These are phyloP conservation scores for Cladosporium phlei DNA, from an alignment of 2,329 filamentous ascomycete species.

Conservation along the genomic window DNA sequence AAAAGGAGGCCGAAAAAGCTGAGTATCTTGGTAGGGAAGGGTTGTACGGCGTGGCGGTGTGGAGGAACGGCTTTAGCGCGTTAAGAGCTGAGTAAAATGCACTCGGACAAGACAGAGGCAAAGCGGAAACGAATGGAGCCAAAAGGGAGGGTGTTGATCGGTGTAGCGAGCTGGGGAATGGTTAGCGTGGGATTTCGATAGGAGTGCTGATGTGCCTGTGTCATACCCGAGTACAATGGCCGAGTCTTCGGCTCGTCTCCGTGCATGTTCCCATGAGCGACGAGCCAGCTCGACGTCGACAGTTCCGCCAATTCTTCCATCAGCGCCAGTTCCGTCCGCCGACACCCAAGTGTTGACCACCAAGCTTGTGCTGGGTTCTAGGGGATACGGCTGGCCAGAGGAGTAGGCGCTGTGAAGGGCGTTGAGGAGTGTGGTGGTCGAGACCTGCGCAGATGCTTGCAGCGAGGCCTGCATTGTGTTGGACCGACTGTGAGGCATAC, in stretches of 20 bases:
- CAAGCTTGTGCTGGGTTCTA: constrained; percentile 85
- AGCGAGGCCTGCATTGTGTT: constrained; percentile 37
- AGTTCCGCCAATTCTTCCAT: constrained; percentile 68
- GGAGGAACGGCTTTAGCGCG: constrained; percentile 78
- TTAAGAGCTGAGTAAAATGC: constrained; percentile 73
- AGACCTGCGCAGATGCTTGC: constrained; percentile 73
- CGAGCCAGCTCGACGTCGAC: constrained; percentile 74
- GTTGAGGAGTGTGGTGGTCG: constrained; percentile 89
- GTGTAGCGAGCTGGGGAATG: constrained; percentile 67
- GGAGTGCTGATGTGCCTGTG: neutral
- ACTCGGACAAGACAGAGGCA: constrained; percentile 74
- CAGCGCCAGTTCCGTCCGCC: constrained; percentile 63
- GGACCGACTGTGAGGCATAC: constrained; percentile 48
- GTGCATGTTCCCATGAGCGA: constrained; percentile 92
- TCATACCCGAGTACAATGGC: constrained; percentile 82
- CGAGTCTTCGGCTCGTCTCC: constrained; percentile 88
- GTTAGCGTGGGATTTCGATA: constrained; percentile 1
- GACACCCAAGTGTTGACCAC: constrained; percentile 96
- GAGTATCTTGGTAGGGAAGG: constrained; percentile 77
- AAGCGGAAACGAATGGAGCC: constrained; percentile 70
- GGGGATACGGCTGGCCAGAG: constrained; percentile 71
- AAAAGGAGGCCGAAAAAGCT: constrained; percentile 74
- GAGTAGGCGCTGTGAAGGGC: constrained; percentile 85
- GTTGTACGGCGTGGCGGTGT: constrained; percentile 83
- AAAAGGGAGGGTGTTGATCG: constrained; percentile 81